phyloP scores from a whole-genome alignment of 1,284 basidiomycete species.

The Boletus chippewaensis region DNA sequence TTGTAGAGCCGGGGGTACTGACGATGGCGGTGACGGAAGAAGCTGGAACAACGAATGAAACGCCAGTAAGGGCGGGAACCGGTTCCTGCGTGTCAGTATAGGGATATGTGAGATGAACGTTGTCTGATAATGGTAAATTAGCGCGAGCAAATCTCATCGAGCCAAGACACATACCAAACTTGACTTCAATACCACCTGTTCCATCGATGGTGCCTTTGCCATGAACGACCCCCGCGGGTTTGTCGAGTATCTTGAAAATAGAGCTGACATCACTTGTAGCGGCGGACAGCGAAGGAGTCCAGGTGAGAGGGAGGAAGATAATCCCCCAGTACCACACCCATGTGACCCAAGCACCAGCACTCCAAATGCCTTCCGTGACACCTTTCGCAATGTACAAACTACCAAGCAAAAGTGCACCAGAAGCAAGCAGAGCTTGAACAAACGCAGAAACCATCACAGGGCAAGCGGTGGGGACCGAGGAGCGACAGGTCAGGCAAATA shows the following conservation, averaged over 20 bases:
- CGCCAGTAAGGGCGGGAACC: constrained; percentile 53
- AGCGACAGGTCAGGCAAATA: constrained; percentile 12
- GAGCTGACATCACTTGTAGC: constrained; percentile 14
- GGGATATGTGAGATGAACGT: constrained; percentile 82
- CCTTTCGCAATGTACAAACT: constrained; percentile 36
- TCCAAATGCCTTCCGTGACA: constrained; percentile 28
- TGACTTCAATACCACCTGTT: constrained; percentile 72
- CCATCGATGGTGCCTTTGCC: constrained; percentile 69
- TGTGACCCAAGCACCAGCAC: constrained; percentile 25
- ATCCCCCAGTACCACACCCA: constrained; percentile 31
- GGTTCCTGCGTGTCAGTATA: constrained; percentile 61
- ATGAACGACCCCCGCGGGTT: constrained; percentile 79
- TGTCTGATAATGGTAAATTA: constrained; percentile 40
- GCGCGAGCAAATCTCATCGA: neutral
- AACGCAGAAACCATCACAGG: constrained; percentile 45
- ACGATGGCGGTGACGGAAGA: constrained; percentile 79
- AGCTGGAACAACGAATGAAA: constrained; percentile 81
- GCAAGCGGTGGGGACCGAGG: constrained; percentile 7
- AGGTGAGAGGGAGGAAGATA: constrained; percentile 24
- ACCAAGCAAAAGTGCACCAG: constrained; percentile 70
- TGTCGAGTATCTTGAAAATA: constrained; percentile 66
- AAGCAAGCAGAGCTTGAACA: constrained; percentile 74
- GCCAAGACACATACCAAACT: constrained; percentile 53
- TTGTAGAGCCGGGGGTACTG: constrained; percentile 74
- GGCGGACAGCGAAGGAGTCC: constrained; percentile 20